Evolutionary conservation across 129 eudicot species (phyloP).

Genomic region (Pittosporum tobira): DNA sequence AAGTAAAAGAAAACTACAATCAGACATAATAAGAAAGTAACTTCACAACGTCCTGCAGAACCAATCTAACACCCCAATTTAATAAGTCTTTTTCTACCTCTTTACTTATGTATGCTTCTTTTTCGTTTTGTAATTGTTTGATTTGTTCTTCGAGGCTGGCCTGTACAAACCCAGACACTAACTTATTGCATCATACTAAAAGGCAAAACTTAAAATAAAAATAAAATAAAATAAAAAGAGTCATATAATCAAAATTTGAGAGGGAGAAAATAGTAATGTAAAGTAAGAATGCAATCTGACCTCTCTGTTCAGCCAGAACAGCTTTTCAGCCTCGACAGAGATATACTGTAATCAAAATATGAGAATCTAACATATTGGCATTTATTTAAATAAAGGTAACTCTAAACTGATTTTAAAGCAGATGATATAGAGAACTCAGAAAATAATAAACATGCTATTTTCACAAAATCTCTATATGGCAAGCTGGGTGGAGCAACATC

Average conservation of each 20-base stretch:
- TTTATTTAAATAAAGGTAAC: not conserved
- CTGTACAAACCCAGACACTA: slow-evolving; percentile 18
- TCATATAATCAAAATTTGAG: too few species aligned
- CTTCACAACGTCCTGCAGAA: too few species aligned
- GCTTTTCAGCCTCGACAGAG: slow-evolving; percentile 14
- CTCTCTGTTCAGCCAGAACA: slow-evolving; percentile 40
- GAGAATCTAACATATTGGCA: not conserved
- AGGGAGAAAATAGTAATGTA: slow-evolving; percentile 1
- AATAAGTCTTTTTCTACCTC: slow-evolving; percentile 46
- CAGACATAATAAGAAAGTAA: too few species aligned
- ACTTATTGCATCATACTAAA: not conserved
- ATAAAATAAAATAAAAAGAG: too few species aligned
- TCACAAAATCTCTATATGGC: not conserved
- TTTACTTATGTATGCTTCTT: slow-evolving; percentile 31
- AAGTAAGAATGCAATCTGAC: slow-evolving; percentile 6
- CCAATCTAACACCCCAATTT: not conserved
- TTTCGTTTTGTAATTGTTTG: slow-evolving; percentile 38
- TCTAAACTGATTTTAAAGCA: not conserved
- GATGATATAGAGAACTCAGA: too few species aligned
- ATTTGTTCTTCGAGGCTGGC: slow-evolving; percentile 39
- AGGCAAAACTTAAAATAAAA: too few species aligned
- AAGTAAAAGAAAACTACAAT: too few species aligned
- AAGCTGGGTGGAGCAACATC: not conserved
- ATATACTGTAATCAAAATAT: not conserved
- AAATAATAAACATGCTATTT: not conserved